phyloP scores from a whole-genome alignment of 139 green algal species.

The Picochlorum sp. region DNA sequence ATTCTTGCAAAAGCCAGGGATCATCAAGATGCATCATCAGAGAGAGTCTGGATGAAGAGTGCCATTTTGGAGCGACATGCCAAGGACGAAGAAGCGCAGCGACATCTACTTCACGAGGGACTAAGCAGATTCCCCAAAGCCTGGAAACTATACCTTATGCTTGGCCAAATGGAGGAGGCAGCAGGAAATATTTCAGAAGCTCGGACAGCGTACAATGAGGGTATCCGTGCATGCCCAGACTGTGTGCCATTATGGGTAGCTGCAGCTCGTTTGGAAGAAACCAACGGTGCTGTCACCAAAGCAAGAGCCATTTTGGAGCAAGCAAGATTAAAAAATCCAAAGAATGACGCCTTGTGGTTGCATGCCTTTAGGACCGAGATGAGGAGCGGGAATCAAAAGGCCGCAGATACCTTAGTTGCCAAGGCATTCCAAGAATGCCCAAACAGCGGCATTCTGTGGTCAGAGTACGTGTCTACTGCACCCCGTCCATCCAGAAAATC shows the following conservation, averaged over 20 bases:
- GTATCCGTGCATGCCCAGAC: conserved; percentile 44
- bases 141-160: conserved; percentile 91
- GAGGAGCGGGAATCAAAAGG: conserved; percentile 54
- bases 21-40: conserved; percentile 41
- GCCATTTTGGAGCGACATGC: conserved; percentile 88
- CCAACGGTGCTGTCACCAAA: conserved; percentile 42
- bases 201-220: conserved; percentile 23
- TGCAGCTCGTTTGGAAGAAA: conserved; percentile 70
- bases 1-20: conserved; percentile 68
- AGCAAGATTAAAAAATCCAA: conserved; percentile 70
- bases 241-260: conserved; percentile 62
- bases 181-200: conserved; percentile 26
- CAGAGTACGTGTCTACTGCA: conserved; percentile 74
- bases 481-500: conserved; percentile 68
- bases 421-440: conserved; percentile 90
- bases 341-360: conserved; percentile 74
- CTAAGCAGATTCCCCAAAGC: conserved; percentile 60
- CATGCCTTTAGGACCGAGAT: conserved; percentile 78
- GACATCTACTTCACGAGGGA: conserved; percentile 47
- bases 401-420: conserved; percentile 77
- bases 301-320: conserved; percentile 40
- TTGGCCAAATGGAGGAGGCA: conserved; percentile 81
- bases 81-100: conserved; percentile 48
- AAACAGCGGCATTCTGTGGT: conserved; percentile 71
- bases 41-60: conserved; percentile 95